Evolutionary conservation across 495 filamentous ascomycete genomes (phyloP), one percentile per base, ranked within the genome.

Genomic region (Penicillium parvum): DNA sequence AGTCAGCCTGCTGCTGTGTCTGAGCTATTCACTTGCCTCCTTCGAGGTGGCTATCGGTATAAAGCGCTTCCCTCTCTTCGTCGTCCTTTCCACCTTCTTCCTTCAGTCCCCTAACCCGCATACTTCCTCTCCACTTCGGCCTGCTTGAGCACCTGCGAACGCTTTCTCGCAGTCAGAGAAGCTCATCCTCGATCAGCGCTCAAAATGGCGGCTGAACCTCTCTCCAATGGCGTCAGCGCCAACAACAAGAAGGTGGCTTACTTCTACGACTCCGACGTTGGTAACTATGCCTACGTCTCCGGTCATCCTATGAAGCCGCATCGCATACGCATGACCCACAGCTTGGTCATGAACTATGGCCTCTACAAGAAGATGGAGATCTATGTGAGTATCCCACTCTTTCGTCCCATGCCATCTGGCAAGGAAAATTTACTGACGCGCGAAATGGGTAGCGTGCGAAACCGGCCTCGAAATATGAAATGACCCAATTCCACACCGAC

Each of bases 221-320:
- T 60, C 34, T 53, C 66, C 26, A 77, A 77, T 58, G 70, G 71
- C 43, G 42, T 65, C 26, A 52, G 44, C n/a, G 61, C 68, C 61
- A 70, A 71, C 53, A 76, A 75, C 63, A 91, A 90, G 61, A 83
- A 85, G 47, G 85, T 95, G 33, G 90, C 90, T 19, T 95, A 96
- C 68, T 96, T 96, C 71, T 96, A 96, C 77, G 90, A 96, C 64
- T 90, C 86, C 1, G 90, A 96, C 72, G 90, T 96, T 59, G 90
- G 90, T 43, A 96, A 95, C 61, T 88, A 96, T 74, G 92, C 92
- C 60, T 99, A 99, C 62, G 87, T 95, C 47, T 90, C 92, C 14
- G 92, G 92, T 18, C 92, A 99, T 71, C 92, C 92, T 12, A 99
- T 99, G 92, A 99, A 99, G 72, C 92, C 92, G 11, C 92, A 98